These are phyloP conservation scores for Ceratobasidium sp. DNA, from an alignment of 1,284 basidiomycete species.

Conservation along the genomic window DNA sequence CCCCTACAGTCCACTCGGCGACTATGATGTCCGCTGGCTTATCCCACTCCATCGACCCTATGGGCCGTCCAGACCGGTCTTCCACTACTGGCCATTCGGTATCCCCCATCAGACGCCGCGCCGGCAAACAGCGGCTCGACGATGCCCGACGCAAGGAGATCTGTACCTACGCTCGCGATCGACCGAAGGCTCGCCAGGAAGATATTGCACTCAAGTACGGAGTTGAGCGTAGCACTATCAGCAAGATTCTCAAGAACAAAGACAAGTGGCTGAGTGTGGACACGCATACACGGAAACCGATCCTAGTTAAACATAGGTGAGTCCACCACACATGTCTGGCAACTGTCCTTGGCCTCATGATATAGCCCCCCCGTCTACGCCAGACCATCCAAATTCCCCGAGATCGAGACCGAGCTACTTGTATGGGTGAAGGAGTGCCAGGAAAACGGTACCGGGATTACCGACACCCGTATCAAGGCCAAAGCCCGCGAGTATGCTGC, in stretches of 20 bases:
- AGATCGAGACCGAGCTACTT: constrained; percentile 70
- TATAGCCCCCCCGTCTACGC: constrained; percentile 19
- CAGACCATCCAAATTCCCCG: constrained; percentile 79
- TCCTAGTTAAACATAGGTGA: constrained; percentile 71
- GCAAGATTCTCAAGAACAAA: constrained; percentile 88
- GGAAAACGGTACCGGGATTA: constrained; percentile 61
- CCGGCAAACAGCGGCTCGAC: constrained; percentile 37
- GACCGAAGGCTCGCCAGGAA: constrained; percentile 76
- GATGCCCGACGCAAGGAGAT: constrained; percentile 80
- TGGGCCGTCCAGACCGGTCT: background rate
- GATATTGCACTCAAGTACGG: constrained; percentile 78
- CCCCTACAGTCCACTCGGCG: background rate
- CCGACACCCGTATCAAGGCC: constrained; percentile 72
- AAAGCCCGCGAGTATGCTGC: constrained; percentile 75
- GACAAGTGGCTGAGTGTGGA: constrained; percentile 78
- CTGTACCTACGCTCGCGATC: constrained; percentile 67
- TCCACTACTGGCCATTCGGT: background rate
- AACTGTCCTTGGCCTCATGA: constrained; percentile 14
- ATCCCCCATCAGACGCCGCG: constrained; percentile 28
- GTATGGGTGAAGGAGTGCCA: constrained; percentile 66
- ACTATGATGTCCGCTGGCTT: background rate
- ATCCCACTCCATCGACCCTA: background rate
- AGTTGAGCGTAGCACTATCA: constrained; percentile 91
- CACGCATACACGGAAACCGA: constrained; percentile 59
- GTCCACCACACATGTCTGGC: constrained; percentile 35